Evolutionary conservation across 2,329 filamentous ascomycete genomes (phyloP).

Genomic region (Coniochaeta hoffmannii): DNA sequence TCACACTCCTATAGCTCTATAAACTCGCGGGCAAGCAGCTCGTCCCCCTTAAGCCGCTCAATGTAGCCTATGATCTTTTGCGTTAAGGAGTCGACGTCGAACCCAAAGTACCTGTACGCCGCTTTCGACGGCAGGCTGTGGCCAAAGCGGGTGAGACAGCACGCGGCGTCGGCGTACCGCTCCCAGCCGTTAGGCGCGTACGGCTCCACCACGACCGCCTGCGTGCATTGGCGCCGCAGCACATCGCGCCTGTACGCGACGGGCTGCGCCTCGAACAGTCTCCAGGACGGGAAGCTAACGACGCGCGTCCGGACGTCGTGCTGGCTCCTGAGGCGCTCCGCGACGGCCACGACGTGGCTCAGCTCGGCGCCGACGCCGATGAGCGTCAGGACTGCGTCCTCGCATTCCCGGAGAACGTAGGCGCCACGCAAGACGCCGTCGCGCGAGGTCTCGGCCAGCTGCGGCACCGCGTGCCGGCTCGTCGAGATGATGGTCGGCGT

Average conservation of each 20-base stretch:
- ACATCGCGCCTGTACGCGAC: constrained; percentile 27
- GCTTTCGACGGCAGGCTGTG: constrained; percentile 40
- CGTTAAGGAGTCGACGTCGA: constrained; percentile 27
- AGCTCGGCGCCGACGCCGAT: constrained; percentile 30
- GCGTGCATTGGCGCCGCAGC: constrained; percentile 24
- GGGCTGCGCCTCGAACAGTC: constrained; percentile 26
- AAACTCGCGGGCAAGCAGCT: constrained; percentile 23
- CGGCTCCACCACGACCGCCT: constrained; percentile 41
- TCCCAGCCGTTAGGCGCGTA: constrained; percentile 48
- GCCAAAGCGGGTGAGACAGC: constrained; percentile 40
- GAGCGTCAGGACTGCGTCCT: constrained; percentile 28
- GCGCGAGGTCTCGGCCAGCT: constrained; percentile 19
- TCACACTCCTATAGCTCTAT: constrained; percentile 12
- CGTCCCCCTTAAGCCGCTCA: constrained; percentile 21
- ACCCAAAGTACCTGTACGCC: constrained; percentile 30
- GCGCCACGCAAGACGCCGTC: constrained; percentile 29
- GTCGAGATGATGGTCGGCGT: constrained; percentile 36
- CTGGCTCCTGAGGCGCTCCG: constrained; percentile 23
- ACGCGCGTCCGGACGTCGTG: constrained; percentile 22
- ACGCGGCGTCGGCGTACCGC: constrained; percentile 44
- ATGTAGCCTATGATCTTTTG: constrained; percentile 14
- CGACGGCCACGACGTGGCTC: constrained; percentile 33
- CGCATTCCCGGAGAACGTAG: constrained; percentile 27
- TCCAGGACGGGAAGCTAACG: constrained; percentile 28
- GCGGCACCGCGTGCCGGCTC: constrained; percentile 30